These are phyloP conservation scores for Flaveria floridana DNA, from an alignment of 140 eudicot species.

Conservation along the genomic window DNA sequence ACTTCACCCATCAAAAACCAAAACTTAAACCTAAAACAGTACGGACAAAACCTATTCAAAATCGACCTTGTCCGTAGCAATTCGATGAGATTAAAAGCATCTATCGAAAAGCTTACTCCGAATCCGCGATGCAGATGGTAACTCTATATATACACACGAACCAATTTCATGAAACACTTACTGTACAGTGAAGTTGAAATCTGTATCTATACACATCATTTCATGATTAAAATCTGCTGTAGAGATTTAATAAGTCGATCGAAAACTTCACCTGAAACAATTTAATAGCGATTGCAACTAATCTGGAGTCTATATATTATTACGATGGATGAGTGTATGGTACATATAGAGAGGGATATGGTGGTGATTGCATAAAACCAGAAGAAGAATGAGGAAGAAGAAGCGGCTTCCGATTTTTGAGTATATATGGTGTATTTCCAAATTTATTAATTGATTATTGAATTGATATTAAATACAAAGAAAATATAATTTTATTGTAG, in stretches of 20 bases:
- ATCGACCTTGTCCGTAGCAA: slow-evolving; percentile 28
- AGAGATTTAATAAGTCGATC: slow-evolving; percentile 2
- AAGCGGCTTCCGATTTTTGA: slow-evolving; percentile 34
- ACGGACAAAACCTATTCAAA: slow-evolving; percentile 29
- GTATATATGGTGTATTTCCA: slow-evolving; percentile 15
- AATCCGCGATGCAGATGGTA: slow-evolving; percentile 22
- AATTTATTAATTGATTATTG: not conserved
- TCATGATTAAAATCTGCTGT: slow-evolving; percentile 5
- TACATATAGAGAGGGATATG: slow-evolving; percentile 21
- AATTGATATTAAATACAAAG: not conserved
- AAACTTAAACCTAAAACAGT: slow-evolving; percentile 15
- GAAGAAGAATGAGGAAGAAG: slow-evolving; percentile 27
- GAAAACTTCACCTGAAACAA: slow-evolving; percentile 22
- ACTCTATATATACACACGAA: not conserved
- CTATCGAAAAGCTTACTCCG: slow-evolving; percentile 23
- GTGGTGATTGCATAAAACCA: slow-evolving; percentile 21
- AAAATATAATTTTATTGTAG: slow-evolving; percentile 11
- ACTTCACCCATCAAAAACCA: slow-evolving; percentile 6
- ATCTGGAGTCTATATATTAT: slow-evolving; percentile 20
- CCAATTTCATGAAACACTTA: slow-evolving; percentile 15
- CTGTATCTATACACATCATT: slow-evolving; percentile 25
- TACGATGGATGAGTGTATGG: slow-evolving; percentile 21
- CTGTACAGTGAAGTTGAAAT: slow-evolving; percentile 39
- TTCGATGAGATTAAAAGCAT: slow-evolving; percentile 32
- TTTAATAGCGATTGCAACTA: slow-evolving; percentile 15